These are phyloP conservation scores for Mucor plumbeus DNA, from an alignment of 371 early-diverging fungal genomes.

Conservation along the genomic window DNA sequence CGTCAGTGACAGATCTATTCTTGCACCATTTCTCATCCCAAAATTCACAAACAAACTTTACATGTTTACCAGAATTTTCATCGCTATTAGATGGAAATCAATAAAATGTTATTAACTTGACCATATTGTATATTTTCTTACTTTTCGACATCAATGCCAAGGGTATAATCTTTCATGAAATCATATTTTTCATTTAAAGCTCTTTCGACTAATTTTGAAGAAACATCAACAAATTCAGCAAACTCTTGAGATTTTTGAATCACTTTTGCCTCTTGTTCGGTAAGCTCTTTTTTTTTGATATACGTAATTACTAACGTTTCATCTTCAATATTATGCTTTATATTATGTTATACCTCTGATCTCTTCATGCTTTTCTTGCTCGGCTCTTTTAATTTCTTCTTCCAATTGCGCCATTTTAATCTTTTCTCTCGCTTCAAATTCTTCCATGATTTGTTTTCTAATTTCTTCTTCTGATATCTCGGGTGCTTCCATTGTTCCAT, in stretches of 20 bases:
- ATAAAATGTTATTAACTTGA: background rate
- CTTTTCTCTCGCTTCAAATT: slow-evolving; percentile 65
- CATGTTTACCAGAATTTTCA: slow-evolving; percentile 69
- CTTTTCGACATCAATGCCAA: slow-evolving; percentile 67
- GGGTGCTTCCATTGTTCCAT: slow-evolving; percentile 64
- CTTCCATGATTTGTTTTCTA: slow-evolving; percentile 62
- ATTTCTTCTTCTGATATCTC: slow-evolving; percentile 66
- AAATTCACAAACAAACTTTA: slow-evolving; percentile 75
- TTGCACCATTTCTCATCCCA: slow-evolving; percentile 84
- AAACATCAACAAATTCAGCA: slow-evolving; percentile 83
- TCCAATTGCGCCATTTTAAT: slow-evolving; percentile 63
- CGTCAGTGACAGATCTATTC: slow-evolving; percentile 87
- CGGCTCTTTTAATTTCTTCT: slow-evolving; percentile 61
- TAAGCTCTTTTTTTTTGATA: slow-evolving; percentile 61
- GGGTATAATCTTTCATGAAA: slow-evolving; percentile 92
- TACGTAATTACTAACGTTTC: background rate
- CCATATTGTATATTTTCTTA: slow-evolving; percentile 24
- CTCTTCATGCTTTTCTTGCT: slow-evolving; percentile 56
- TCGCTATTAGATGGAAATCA: slow-evolving; percentile 39
- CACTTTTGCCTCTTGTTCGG: slow-evolving; percentile 78
- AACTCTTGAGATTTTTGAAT: slow-evolving; percentile 82
- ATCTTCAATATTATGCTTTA: background rate
- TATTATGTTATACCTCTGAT: slow-evolving; percentile 27
- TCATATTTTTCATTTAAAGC: slow-evolving; percentile 92
- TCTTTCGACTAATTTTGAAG: slow-evolving; percentile 88